Evolutionary conservation across 352 stramenopile genomes (phyloP).

Genomic region (Phytophthora megakarya): DNA sequence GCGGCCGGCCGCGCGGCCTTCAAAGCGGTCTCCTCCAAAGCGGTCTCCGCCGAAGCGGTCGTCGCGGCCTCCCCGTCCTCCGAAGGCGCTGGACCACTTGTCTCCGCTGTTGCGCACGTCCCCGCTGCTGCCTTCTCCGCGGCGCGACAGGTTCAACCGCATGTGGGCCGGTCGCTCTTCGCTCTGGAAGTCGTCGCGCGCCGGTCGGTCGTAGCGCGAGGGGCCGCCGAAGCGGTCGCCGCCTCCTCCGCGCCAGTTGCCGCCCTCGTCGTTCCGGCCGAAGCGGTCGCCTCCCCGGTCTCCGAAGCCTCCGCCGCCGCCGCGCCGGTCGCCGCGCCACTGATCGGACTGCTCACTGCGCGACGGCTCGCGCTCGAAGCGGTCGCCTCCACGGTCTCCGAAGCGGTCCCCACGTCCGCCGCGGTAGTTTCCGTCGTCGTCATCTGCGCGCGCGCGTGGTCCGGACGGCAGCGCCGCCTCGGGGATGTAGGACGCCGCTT

Average conservation of each 20-base stretch:
- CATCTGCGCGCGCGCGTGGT: constrained; percentile 49
- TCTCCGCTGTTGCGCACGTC: constrained; percentile 49
- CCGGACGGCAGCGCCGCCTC: constrained; percentile 65
- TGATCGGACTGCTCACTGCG: constrained; percentile 57
- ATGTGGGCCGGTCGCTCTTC: constrained; percentile 80
- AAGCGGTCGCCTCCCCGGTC: constrained; percentile 39
- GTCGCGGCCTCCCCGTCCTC: constrained; percentile 22
- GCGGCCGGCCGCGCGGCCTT: constrained; percentile 31
- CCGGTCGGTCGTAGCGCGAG: constrained; percentile 74
- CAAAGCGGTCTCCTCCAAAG: constrained; percentile 38
- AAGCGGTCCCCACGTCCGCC: constrained; percentile 35
- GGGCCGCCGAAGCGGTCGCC: constrained; percentile 36
- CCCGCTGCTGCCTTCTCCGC: constrained; percentile 27
- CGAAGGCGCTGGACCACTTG: constrained; percentile 63
- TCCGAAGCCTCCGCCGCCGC: constrained; percentile 29
- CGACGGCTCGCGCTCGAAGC: constrained; percentile 50
- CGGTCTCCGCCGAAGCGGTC: constrained; percentile 41
- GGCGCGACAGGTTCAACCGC: constrained; percentile 76
- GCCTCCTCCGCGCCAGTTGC: constrained; percentile 43
- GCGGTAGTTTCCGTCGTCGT: constrained; percentile 58
- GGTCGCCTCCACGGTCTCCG: constrained; percentile 44
- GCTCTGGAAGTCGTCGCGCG: constrained; percentile 53
- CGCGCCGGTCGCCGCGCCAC: constrained; percentile 51
- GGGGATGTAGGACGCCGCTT: constrained; percentile 60
- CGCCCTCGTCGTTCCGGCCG: constrained; percentile 28